Evolutionary conservation across 352 stramenopile species (phyloP).

Genomic region (Globisporangium polare): DNA sequence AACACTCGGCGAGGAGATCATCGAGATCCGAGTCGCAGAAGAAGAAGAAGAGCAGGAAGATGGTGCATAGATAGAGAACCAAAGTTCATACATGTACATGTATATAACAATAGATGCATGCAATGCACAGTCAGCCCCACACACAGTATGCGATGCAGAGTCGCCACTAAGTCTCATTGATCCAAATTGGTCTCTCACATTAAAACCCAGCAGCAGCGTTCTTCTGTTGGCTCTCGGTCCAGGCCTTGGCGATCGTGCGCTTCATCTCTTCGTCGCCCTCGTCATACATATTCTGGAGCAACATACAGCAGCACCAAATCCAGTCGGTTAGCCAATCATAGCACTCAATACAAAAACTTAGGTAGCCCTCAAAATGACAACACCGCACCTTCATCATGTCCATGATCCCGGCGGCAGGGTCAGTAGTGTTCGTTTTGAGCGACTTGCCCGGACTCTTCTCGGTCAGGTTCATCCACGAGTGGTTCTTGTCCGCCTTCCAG

Average conservation of each 20-base stretch:
- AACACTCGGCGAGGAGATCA: slow-evolving; percentile 47
- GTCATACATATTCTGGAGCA: slow-evolving; percentile 81
- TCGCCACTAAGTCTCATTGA: too few species aligned
- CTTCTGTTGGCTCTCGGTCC: slow-evolving; percentile 80
- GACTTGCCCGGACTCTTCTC: slow-evolving; percentile 72
- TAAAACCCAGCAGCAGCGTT: slow-evolving; percentile 21
- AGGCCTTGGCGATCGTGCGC: slow-evolving; percentile 87
- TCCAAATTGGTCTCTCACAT: background rate
- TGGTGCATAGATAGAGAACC: slow-evolving; percentile 5
- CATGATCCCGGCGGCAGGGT: slow-evolving; percentile 84
- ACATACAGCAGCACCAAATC: too few species aligned
- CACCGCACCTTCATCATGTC: slow-evolving; percentile 86
- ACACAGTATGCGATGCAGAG: background rate
- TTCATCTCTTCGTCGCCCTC: slow-evolving; percentile 88
- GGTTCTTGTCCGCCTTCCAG: slow-evolving; percentile 73
- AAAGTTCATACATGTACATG: background rate
- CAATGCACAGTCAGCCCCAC: background rate
- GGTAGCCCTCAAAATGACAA: too few species aligned
- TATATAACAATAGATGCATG: background rate
- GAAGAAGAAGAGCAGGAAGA: slow-evolving; percentile 19
- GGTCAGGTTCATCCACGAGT: slow-evolving; percentile 78
- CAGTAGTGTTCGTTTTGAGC: slow-evolving; percentile 40
- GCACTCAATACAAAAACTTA: too few species aligned
- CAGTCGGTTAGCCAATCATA: background rate
- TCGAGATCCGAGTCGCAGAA: slow-evolving; percentile 38